Evolutionary conservation across 208 protist genomes (phyloP), one percentile per base, ranked within the genome.

Genomic region (Hexamita inflata): DNA sequence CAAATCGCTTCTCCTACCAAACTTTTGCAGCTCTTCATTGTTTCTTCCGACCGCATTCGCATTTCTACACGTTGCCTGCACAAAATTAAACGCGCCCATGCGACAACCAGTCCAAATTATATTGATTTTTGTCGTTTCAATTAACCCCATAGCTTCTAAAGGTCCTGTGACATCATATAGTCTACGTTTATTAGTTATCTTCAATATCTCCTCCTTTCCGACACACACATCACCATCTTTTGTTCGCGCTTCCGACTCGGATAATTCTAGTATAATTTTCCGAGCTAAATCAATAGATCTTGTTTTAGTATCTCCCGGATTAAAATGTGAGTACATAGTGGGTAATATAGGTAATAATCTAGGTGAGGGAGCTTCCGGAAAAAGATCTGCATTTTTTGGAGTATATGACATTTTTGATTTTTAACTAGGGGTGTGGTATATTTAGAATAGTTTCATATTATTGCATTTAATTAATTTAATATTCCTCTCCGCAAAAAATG

Each of bases 131-230:
- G 64, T 70, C 2, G 64, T 45, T 34, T 70, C 4, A 38, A 70
- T 70, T 28, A 70, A 9, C 28, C 64, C 64, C 64, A 70, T 70
- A 30, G 64, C 64, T 38, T 70, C 64, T n/a, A 70, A 38, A 15
- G 64, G 64, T 11, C 64, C 64, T n/a, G 64, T 70, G 11, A 70
- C 64, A 38, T 70, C 64, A 49, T 70, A 70, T n/a, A 70, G 35
- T 34, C 64, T 40, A n/a, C 64, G n/a, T 49, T 70, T 70, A 34
- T 70, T 70, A 30, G 64, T 70, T 28, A 70, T 70, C 11, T n/a
- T 70, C 11, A 70, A 45, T 24, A 70, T n/a, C 4, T 70, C 64
- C 9, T 70, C 64, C 38, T 70, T 70, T 35, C 30, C 64, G 2
- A 70, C 42, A 38, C 64, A 70, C 15, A 70, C 64, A n/a, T 70